Base-by-base conservation (phyloP, 495 filamentous ascomycete species). In the Neohortaea acidophila region DNA sequence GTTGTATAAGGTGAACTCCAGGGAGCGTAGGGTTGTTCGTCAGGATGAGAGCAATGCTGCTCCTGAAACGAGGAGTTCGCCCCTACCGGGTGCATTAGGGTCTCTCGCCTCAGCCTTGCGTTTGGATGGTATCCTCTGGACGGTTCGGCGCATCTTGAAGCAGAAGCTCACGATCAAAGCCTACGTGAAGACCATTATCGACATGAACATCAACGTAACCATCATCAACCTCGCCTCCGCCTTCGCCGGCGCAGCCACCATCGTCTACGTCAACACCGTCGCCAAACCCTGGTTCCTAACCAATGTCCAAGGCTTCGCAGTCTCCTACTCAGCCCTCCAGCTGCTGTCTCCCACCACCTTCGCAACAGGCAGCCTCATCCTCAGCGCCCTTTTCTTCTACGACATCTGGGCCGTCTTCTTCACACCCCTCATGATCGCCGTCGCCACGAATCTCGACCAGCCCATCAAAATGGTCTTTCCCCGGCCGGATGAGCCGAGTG, bases 401-500 rank as follows among this genome's bases (percentile, higher is more conserved):
- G 89, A 97, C 49, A 87, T 97, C 36, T 79, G 85, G 53, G 91
- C 96, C 61, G 89, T 97, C 37, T 97, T 94, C 54, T 97, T 81
- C 57, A 97, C 89, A 64, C 89, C 89, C 1, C 67, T 89, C 51
- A 97, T 97, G 89, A 79, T 94, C 9, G 87, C 86, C 0, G 89
- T 97, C 19, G 89, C 89, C 9, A 93, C 75, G 8, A 75, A 73
- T 24, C 63, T 97, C 20, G 89, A 97, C 53, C 79, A 87, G 2
- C 89, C 89, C 0, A 92, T 94, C 53, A 96, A 94, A 50, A 72
- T 97, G 1, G 64, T 92, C 0, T 93, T 94, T 48, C 79, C 81
- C 14, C 71, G 81, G 11, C 73, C 79, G 0, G 45, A 64, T 2
- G 52, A 50, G 13, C 54, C 63, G 1, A 52, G 48, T 27, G 52